Conservation (phyloP, 768 basidiomycete species). For the Phylloporus rhodoxanthus region DNA sequence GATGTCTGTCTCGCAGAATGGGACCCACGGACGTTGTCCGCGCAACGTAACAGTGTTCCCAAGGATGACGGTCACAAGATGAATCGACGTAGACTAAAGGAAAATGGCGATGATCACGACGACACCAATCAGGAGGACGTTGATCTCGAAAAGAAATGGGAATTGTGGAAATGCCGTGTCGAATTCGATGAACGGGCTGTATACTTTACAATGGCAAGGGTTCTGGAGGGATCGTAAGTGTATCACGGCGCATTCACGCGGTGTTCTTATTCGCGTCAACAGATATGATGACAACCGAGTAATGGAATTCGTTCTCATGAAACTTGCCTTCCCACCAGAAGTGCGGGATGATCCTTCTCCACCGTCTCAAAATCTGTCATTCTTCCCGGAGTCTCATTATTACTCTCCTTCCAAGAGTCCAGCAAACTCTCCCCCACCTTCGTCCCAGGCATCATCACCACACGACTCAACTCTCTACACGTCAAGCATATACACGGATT, state of each 20-base stretch:
- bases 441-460: conserved; percentile 26
- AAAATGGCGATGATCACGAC: conserved; percentile 12
- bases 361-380: conserved; percentile 9
- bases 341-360: conserved; percentile 31
- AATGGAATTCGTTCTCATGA: conserved; percentile 71
- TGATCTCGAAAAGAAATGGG: conserved; percentile 44
- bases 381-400: conserved; percentile 11
- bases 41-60: background rate
- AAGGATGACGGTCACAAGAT: conserved; percentile 6
- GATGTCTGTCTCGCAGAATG: conserved; percentile 62
- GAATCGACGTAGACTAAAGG: conserved; percentile 7
- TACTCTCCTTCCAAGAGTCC: conserved; percentile 24
- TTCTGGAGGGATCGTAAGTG: conserved; percentile 46
- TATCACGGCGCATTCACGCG: background rate
- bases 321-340: conserved; percentile 52
- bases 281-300: conserved; percentile 57
- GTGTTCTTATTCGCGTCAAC: conserved; percentile 5
- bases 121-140: background rate
- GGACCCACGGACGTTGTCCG: conserved; percentile 41
- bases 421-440: conserved; percentile 24
- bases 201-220: conserved; percentile 72
- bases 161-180: conserved; percentile 73
- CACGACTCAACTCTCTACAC: conserved; percentile 17
- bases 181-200: conserved; percentile 68
- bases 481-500: conserved; percentile 6